These are phyloP conservation scores for Raphanus hybrid DNA, from an alignment of 441 rosid genomes.

Conservation along the genomic window DNA sequence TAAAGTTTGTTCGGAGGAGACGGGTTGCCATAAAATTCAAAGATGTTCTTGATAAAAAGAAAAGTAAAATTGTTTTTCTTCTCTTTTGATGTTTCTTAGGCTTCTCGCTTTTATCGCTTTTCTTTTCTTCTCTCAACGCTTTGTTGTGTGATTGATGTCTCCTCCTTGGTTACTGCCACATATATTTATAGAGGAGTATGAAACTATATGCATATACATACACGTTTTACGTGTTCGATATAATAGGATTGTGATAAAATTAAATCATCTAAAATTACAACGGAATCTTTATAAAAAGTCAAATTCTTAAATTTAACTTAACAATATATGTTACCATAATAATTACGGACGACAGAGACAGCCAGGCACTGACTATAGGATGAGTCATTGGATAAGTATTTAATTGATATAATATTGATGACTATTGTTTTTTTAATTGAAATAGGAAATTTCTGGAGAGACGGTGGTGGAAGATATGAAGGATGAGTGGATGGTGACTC, in stretches of 20 bases:
- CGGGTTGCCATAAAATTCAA: conserved; percentile 54
- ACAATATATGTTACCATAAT: not conserved
- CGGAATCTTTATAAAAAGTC: conserved; percentile 20
- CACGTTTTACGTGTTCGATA: conserved; percentile 33
- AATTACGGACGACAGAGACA: conserved; percentile 35
- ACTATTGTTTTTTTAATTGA: not conserved
- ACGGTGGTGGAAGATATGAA: conserved; percentile 39
- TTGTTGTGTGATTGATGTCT: conserved; percentile 29
- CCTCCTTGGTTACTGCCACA: conserved; percentile 11
- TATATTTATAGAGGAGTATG: conserved; percentile 36
- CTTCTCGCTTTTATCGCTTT: conserved; percentile 25
- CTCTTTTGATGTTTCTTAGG: conserved; percentile 28
- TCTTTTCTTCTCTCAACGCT: conserved; percentile 7
- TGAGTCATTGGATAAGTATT: conserved; percentile 42
- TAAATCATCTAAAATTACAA: conserved; percentile 15
- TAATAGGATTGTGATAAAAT: conserved; percentile 14
- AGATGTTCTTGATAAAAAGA: conserved; percentile 10
- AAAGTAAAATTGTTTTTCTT: not conserved
- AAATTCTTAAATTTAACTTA: not conserved
- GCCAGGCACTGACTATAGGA: conserved; percentile 33
- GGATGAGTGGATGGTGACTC: conserved; percentile 41
- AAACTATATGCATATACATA: conserved; percentile 30
- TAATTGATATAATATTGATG: conserved; percentile 23
- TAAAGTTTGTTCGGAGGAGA: conserved; percentile 50
- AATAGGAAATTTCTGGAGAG: conserved; percentile 21